These are phyloP conservation scores for Peltaster fructicola DNA, from an alignment of 2,329 filamentous ascomycete genomes.

Conservation along the genomic window DNA sequence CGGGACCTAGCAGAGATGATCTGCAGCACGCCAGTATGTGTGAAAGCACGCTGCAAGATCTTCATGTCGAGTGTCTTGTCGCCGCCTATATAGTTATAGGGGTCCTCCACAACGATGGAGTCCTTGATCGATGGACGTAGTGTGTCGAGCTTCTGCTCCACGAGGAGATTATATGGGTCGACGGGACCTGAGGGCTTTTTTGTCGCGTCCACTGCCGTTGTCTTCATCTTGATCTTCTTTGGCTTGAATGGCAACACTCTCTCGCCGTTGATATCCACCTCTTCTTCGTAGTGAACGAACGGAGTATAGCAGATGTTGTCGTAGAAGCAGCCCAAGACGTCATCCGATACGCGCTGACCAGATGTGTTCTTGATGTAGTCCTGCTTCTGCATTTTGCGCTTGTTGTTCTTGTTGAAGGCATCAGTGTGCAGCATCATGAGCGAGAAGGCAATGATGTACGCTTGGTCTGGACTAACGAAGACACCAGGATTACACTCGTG, in stretches of 20 bases:
- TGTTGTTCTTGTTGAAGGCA: slow-evolving; percentile 99
- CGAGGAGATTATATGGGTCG: slow-evolving; percentile 85
- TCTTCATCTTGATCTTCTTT: slow-evolving; percentile 53
- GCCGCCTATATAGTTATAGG: slow-evolving; percentile 73
- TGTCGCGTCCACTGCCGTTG: slow-evolving; percentile 43
- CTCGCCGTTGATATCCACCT: slow-evolving; percentile 61
- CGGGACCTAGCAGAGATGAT: slow-evolving; percentile 88
- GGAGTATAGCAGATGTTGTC: slow-evolving; percentile 98
- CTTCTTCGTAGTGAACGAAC: slow-evolving; percentile 95
- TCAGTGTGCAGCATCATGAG: slow-evolving; percentile 92
- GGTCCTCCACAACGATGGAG: slow-evolving; percentile 81
- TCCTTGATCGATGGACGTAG: slow-evolving; percentile 76
- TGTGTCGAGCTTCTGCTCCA: slow-evolving; percentile 72
- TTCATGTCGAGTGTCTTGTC: slow-evolving; percentile 59
- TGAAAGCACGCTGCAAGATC: slow-evolving; percentile 73
- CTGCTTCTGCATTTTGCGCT: slow-evolving; percentile 91
- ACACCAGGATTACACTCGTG: slow-evolving; percentile 97
- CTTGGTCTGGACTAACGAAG: slow-evolving; percentile 75
- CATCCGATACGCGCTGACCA: slow-evolving; percentile 80
- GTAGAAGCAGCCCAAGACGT: slow-evolving; percentile 90
- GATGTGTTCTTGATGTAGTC: slow-evolving; percentile 93
- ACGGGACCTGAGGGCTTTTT: slow-evolving; percentile 55
- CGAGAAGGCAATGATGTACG: slow-evolving; percentile 97
- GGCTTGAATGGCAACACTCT: slow-evolving; percentile 53
- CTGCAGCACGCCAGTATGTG: slow-evolving; percentile 78